A percentile compares a stretch with the other conserved stretches of the same genome.
Conservation (phyloP, 23 red algal species). For the Agarophyton chilense region DNA sequence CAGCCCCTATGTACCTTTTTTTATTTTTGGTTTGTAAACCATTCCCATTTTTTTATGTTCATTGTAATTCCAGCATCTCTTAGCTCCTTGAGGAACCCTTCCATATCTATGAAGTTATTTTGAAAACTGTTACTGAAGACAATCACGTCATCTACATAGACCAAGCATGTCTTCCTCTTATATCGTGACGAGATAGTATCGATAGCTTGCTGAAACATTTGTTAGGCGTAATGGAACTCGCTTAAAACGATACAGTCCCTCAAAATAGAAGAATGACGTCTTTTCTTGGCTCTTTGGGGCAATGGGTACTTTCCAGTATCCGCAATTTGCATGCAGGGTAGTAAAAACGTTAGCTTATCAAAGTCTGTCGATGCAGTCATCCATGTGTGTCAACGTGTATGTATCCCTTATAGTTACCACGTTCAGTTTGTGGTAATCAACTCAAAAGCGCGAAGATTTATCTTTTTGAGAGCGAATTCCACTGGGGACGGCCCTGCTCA, state of each 20-base stretch:
- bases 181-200: constrained; percentile 14
- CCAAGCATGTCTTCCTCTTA: not conserved
- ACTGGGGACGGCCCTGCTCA: not conserved
- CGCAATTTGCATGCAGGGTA: constrained; percentile 18
- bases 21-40: not conserved
- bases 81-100: not conserved
- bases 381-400: constrained; percentile 11
- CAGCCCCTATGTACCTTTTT: not conserved
- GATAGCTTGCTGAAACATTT: constrained; percentile 36
- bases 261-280: not conserved
- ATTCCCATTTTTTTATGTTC: constrained; percentile 21
- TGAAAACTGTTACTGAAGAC: not conserved
- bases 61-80: not conserved
- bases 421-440: constrained; percentile 34
- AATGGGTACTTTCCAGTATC: constrained; percentile 38
- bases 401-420: not conserved
- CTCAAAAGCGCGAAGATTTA: constrained; percentile 8
- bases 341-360: constrained; percentile 24
- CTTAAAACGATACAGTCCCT: not conserved
- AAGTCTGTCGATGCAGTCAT: constrained; percentile 35
- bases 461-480: constrained; percentile 10
- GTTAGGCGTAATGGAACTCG: not conserved
- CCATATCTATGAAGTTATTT: not conserved
- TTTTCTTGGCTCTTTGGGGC: not conserved
- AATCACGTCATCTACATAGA: not conserved